These are phyloP conservation scores for Leccinum angustisporum DNA, from an alignment of 1,284 basidiomycete species.

Conservation along the genomic window DNA sequence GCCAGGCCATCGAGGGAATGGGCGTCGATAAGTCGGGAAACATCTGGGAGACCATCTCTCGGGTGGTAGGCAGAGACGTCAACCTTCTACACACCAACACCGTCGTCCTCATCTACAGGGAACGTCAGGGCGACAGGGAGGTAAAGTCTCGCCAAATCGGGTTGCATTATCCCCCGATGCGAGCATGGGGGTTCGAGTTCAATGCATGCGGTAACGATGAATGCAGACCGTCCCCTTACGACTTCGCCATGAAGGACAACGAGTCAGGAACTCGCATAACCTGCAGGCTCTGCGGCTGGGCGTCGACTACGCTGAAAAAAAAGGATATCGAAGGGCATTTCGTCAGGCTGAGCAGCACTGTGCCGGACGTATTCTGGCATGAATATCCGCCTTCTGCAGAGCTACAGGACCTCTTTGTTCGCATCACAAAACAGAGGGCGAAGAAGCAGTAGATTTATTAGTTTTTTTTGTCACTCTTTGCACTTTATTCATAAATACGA, in stretches of 20 bases:
- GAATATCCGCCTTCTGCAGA: slow-evolving; percentile 1
- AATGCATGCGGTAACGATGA: neutral
- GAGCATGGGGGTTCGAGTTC: slow-evolving; percentile 8
- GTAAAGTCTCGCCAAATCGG: slow-evolving; percentile 1
- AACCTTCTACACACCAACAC: neutral
- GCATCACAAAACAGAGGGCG: neutral
- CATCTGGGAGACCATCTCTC: neutral
- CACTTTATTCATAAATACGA: too few species aligned
- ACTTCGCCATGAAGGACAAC: neutral
- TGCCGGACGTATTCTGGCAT: slow-evolving; percentile 6
- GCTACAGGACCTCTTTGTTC: neutral
- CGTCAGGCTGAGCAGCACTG: neutral
- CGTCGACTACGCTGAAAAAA: neutral
- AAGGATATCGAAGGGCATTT: neutral
- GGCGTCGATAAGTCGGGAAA: neutral
- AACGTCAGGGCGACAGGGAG: neutral
- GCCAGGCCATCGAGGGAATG: neutral
- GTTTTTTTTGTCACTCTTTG: too few species aligned
- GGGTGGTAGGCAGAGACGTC: neutral
- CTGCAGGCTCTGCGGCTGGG: slow-evolving; percentile 2
- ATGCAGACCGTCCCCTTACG: neutral
- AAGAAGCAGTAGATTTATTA: neutral
- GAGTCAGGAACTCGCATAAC: neutral
- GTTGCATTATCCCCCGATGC: neutral
- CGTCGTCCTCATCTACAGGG: neutral